Conservation (phyloP, 108 stramenopile genomes). For the Epithemia pelagica region DNA sequence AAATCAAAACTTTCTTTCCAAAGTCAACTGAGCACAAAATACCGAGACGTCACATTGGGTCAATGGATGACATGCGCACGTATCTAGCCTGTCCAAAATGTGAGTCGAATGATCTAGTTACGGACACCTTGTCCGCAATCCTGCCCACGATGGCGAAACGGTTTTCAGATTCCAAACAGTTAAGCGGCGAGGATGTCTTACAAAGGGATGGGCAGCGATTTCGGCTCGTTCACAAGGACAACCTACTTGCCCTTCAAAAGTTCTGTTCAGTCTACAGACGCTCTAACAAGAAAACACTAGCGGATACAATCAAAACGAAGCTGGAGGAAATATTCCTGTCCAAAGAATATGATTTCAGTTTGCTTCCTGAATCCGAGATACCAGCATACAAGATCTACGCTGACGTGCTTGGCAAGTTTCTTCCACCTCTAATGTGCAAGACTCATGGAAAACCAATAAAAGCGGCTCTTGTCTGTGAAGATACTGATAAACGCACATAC, state of each 20-base stretch:
- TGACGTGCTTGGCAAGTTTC: neutral
- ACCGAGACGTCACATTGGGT: neutral
- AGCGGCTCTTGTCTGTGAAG: neutral
- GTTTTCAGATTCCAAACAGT: neutral
- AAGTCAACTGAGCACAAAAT: conserved; percentile 34
- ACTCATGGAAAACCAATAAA: neutral
- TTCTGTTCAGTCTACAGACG: neutral
- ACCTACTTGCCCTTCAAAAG: neutral
- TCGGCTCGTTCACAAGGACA: neutral
- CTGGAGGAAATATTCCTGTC: neutral
- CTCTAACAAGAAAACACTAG: neutral
- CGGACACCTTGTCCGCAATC: neutral
- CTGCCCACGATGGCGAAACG: neutral
- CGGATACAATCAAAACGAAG: neutral
- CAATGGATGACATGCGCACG: neutral
- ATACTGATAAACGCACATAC: neutral
- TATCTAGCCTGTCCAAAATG: neutral
- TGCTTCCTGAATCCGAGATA: neutral
- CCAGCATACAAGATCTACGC: neutral
- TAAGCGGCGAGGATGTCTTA: neutral
- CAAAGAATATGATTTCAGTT: neutral
- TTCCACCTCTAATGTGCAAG: neutral
- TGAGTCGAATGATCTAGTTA: neutral
- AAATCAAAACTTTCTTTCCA: conserved; percentile 49
- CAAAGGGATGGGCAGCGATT: neutral